Conservation (phyloP, 2,329 filamentous ascomycete species). For the Cercospora sesami region DNA sequence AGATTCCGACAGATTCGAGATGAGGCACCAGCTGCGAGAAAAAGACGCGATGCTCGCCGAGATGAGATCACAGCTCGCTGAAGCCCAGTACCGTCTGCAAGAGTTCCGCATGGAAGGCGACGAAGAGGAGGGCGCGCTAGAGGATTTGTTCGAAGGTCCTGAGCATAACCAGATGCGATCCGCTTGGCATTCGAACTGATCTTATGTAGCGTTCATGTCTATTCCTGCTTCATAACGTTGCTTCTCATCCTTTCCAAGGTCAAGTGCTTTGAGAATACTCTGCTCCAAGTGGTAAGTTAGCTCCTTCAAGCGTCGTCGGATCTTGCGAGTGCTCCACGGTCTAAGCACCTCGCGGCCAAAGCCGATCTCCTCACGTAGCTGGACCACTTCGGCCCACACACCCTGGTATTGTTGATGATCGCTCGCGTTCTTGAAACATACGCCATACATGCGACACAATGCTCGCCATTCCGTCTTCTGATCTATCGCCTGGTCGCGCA, state of each 20-base stretch:
- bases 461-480: slow-evolving; percentile 10
- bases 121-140: no score
- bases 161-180: no score
- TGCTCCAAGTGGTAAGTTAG: background rate
- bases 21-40: no score
- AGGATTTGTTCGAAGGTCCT: no score
- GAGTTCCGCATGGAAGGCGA: no score
- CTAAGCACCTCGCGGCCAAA: background rate
- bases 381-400: background rate
- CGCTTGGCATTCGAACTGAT: no score
- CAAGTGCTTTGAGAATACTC: background rate
- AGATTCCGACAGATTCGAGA: no score
- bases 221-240: background rate
- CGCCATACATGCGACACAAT: slow-evolving; percentile 5
- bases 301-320: background rate
- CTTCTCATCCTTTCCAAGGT: background rate
- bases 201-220: background rate
- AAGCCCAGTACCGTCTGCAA: no score
- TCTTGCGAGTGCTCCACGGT: background rate
- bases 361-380: background rate
- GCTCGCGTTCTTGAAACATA: background rate
- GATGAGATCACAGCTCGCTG: no score
- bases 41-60: no score
- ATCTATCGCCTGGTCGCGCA: slow-evolving; percentile 5
- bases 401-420: background rate